Evolutionary conservation across 1,139 yeast species (phyloP), one percentile per base, ranked within the genome.

Genomic region (Kurtzmaniella quercitrusa): DNA sequence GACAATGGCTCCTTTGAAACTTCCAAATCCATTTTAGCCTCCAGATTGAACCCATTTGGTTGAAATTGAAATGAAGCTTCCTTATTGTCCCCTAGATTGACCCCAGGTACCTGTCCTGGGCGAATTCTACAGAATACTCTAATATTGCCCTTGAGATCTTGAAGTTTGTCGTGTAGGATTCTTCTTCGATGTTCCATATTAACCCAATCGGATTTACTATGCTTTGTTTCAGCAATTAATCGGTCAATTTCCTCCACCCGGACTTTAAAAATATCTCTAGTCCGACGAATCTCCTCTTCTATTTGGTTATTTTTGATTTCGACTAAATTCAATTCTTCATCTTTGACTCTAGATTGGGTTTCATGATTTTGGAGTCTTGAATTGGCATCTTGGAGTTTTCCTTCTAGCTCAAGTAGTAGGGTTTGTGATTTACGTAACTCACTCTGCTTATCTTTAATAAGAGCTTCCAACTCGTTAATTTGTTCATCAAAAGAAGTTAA

Each of bases 131-230:
- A 93, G 54, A 83, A 90, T 0, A 93, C 98, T 38, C 98, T 68
- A 34, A 93, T 89, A 54, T 90, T 93, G 1, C 98, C 98, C 59
- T 91, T 88, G 37, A 91, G 63, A 47, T 89, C 96, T 60, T 91
- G 97, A 11, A 91, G 68, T 48, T 70, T 75, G 55, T 87, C 82
- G 57, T 90, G 97, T 2, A 88, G 63, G 17, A 66, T 59, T n/a
- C 97, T 68, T 52, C 97, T 71, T 25, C 54, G 51, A 9, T 44
- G 46, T 41, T 69, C 74, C 43, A 57, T 56, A 4, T 45, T 39
- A 1, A 55, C 47, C 12, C 62, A 40, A 39, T 47, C 63, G 25
- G 60, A 59, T 31, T 63, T 63, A 11, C 65, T 61, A 40, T 54
- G 12, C 11, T 49, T 48, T 4, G 63, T 47, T 18, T 50, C 45